Percentiles rank a stretch among this genome's conserved stretches.
Evolutionary conservation across 2,329 filamentous ascomycete species (phyloP).

Genomic region (Dothideomycetidae sp.): DNA sequence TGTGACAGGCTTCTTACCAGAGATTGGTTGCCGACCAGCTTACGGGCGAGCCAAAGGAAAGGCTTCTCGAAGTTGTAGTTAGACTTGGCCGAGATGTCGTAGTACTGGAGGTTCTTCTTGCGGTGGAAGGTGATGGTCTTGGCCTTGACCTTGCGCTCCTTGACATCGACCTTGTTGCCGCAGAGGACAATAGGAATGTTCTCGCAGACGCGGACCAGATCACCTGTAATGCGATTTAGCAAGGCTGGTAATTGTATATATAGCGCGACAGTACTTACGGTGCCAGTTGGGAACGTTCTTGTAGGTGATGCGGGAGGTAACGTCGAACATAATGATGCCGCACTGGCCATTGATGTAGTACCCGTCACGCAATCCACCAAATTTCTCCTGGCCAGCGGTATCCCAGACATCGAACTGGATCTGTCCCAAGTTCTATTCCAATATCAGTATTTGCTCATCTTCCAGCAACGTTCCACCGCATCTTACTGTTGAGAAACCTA

Average conservation of each 20-base stretch:
- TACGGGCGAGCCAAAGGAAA: constrained; percentile 97
- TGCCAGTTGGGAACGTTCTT: constrained; percentile 99
- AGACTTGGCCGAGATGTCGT: constrained; percentile 98
- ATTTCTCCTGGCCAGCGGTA: constrained; percentile 98
- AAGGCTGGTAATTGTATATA: constrained; percentile 2
- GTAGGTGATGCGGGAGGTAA: constrained; percentile 98
- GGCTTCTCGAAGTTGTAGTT: constrained; percentile 99
- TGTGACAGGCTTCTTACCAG: constrained; percentile 50
- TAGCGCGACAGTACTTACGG: constrained; percentile 52
- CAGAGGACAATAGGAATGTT: constrained; percentile 96
- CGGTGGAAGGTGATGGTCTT: constrained; percentile 99
- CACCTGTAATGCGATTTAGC: constrained; percentile 43
- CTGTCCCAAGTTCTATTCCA: constrained; percentile 63
- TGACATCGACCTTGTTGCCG: constrained; percentile 99
- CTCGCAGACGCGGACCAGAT: constrained; percentile 97
- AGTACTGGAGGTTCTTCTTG: constrained; percentile 99
- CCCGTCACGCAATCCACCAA: constrained; percentile 94
- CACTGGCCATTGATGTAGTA: constrained; percentile 99
- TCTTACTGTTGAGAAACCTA: constrained; percentile 91
- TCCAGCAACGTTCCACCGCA: background rate
- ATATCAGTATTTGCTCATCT: constrained; percentile 15
- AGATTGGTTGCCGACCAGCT: constrained; percentile 86
- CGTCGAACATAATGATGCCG: constrained; percentile 99
- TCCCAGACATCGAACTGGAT: constrained; percentile 99
- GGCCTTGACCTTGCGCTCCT: constrained; percentile 99